Base-by-base conservation (phyloP, 2,329 filamentous ascomycete species). In the Rugonectria rugulosa region DNA sequence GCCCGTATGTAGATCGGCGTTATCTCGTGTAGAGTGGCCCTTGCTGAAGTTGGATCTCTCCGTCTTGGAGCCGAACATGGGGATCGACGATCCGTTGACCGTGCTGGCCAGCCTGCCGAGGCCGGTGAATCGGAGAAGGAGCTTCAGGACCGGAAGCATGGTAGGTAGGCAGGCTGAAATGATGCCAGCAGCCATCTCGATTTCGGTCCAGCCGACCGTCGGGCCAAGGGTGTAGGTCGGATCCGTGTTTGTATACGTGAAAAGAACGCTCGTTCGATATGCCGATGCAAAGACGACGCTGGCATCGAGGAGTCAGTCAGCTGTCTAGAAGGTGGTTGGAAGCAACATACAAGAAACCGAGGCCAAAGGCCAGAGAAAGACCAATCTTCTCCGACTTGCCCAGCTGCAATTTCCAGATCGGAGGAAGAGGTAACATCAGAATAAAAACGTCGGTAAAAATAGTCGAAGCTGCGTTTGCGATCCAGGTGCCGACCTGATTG, bases 101-200 rank as follows among this genome's bases (percentile, higher is more conserved):
- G 56, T 64, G 0, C 58, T 51, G 4, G 56, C 44, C 2, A 67
- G 27, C 4, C 71, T 72, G n/a, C 71, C 59, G 6, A 66, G 41
- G 9, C 67, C 62, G 53, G 77, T 79, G 15, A 79, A 71, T n/a
- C 77, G 72, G 3, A 75, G 70, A 7, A 77, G 68, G 9, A 63
- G 15, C 4, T 71, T 69, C 26, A 81, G 60, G 12, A 80, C 72
- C 3, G 80, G 80, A 6, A 79, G 74, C 32, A 84, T 70, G 1
- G 81, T 82, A 0, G 82, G 82, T 0, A 83, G 76, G 58, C 79
- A 82, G 6, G 81, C 81, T 0, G 80, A 81, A 37, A 82, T 72
- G 59, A 85, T 81, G 44, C 80, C 82, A 0, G 77, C 75, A 0
- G 78, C 72, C 67, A 79, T 76, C 62, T 82, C 80, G 56, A 81